Evolutionary conservation across 306 rosid species (phyloP).

Genomic region (Glycine latifolia): DNA sequence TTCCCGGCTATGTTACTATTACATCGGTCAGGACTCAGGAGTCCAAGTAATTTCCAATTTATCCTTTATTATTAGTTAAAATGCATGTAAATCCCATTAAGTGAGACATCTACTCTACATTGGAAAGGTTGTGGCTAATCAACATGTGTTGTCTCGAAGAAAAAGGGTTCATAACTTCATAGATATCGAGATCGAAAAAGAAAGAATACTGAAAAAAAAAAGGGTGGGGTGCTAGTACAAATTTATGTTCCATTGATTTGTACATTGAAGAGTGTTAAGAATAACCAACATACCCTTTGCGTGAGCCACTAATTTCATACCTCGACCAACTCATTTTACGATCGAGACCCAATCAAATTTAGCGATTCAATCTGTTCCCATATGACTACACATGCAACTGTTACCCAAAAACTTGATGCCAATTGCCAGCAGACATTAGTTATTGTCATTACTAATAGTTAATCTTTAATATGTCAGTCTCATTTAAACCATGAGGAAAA

Average conservation of each 20-base stretch:
- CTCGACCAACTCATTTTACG: background rate
- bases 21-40: background rate
- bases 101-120: too few relatives aligned
- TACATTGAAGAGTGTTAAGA: background rate
- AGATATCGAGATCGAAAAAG: too few relatives aligned
- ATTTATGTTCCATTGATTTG: background rate
- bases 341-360: background rate
- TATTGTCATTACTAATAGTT: background rate
- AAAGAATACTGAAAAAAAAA: too few relatives aligned
- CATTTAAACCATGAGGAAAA: slow-evolving; percentile 3
- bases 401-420: background rate
- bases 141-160: too few relatives aligned
- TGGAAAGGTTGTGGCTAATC: background rate
- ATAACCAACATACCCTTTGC: background rate
- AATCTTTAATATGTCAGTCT: background rate
- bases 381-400: slow-evolving; percentile 12
- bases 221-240: too few relatives aligned
- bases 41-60: background rate
- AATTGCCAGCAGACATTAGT: background rate
- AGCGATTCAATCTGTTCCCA: background rate
- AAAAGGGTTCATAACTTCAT: too few relatives aligned
- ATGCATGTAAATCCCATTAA: too few relatives aligned
- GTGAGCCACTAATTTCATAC: slow-evolving; percentile 18
- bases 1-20: background rate
- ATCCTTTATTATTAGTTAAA: background rate